Conservation (phyloP, 495 filamentous ascomycete species). For the Sporormia fimetaria region DNA sequence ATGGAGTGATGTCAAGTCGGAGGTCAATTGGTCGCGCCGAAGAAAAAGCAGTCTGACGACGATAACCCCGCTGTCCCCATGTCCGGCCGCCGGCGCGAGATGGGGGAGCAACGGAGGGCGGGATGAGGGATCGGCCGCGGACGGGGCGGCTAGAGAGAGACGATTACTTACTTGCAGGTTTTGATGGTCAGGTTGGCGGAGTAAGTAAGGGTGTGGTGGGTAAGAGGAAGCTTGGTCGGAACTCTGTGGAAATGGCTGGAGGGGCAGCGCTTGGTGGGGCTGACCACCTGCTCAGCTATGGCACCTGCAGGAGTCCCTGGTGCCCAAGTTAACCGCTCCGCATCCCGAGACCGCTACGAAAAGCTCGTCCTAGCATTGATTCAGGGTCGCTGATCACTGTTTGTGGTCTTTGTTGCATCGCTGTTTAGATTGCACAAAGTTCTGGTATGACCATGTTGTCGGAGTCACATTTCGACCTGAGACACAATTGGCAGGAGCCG, state of each 20-base stretch:
- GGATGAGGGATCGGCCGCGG: slow-evolving; percentile 23
- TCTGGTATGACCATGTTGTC: too few relatives aligned
- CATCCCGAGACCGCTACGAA: too few relatives aligned
- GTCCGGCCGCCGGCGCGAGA: background rate
- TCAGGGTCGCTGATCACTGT: too few relatives aligned
- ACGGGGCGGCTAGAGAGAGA: slow-evolving; percentile 22
- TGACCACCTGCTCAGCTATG: too few relatives aligned
- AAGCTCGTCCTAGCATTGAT: too few relatives aligned
- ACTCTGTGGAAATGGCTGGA: slow-evolving; percentile 20
- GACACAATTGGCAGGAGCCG: too few relatives aligned
- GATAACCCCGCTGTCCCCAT: slow-evolving; percentile 19
- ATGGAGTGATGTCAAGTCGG: slow-evolving; percentile 20
- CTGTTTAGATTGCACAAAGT: too few relatives aligned
- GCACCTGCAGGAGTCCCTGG: too few relatives aligned
- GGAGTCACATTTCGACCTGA: too few relatives aligned
- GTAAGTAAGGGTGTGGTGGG: slow-evolving; percentile 9
- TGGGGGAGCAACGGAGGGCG: slow-evolving; percentile 6
- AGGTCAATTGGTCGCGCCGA: slow-evolving; percentile 6
- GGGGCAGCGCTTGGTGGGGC: slow-evolving; percentile 19
- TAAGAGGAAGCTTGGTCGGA: slow-evolving; percentile 2
- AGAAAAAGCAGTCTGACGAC: slow-evolving; percentile 18
- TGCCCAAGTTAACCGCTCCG: too few relatives aligned
- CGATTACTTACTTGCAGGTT: slow-evolving; percentile 22
- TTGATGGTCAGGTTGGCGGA: slow-evolving; percentile 5
- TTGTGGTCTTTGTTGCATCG: too few relatives aligned